phyloP scores from a whole-genome alignment of 306 rosid genomes.

The Acacia melanoxylon region DNA sequence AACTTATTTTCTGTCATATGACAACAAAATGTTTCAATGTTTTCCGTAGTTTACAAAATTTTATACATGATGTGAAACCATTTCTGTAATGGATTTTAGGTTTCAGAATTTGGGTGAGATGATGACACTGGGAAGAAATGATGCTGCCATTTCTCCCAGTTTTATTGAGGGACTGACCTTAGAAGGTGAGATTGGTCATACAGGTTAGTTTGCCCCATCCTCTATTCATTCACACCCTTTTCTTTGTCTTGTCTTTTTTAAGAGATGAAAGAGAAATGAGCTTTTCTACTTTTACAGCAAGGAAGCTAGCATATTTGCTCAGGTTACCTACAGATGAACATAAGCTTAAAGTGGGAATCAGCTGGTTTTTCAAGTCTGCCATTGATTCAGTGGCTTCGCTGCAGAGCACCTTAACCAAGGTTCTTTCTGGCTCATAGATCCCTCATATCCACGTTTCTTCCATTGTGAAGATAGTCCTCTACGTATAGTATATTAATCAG shows the following conservation, averaged over 20 bases:
- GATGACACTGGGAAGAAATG: constrained; percentile 90
- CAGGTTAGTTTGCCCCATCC: constrained; percentile 49
- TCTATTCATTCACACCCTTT: not conserved
- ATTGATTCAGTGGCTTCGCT: constrained; percentile 70
- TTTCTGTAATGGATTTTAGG: constrained; percentile 44
- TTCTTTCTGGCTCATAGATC: constrained; percentile 56
- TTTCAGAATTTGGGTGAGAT: constrained; percentile 97
- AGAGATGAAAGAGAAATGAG: not conserved
- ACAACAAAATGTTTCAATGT: not conserved
- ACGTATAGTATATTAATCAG: not conserved
- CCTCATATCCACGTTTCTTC: constrained; percentile 8
- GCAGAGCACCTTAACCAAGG: constrained; percentile 69
- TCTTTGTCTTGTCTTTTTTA: not conserved
- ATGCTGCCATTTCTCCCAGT: constrained; percentile 90
- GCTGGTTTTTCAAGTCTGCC: constrained; percentile 92
- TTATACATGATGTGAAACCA: not conserved
- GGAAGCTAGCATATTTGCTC: constrained; percentile 91
- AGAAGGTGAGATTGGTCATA: constrained; percentile 87
- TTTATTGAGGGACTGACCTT: constrained; percentile 87
- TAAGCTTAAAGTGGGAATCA: constrained; percentile 85
- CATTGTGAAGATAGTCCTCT: not conserved
- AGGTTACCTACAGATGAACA: constrained; percentile 95
- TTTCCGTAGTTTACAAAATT: constrained; percentile 1
- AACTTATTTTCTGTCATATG: constrained; percentile 9
- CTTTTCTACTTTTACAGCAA: constrained; percentile 58